phyloP scores from a whole-genome alignment of 805 yeast genomes.

The Metschnikowia cubensis region DNA sequence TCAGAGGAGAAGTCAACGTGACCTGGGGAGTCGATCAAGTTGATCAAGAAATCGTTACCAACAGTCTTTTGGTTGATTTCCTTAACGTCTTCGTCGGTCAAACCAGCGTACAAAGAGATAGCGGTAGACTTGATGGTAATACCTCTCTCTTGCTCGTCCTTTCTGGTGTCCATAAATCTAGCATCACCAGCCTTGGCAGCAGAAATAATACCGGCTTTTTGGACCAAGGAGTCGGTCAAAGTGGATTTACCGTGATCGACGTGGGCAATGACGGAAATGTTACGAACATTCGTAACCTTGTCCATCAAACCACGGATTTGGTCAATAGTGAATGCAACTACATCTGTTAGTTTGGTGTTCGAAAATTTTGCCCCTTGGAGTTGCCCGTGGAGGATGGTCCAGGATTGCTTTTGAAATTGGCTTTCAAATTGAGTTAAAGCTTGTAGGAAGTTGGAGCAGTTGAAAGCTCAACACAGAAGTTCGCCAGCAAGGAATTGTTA shows the following conservation, averaged over 20 bases:
- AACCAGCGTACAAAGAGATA: slow-evolving; percentile 88
- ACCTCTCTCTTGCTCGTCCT: slow-evolving; percentile 99
- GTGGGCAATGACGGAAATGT: slow-evolving; percentile 99
- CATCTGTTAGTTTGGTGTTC: slow-evolving; percentile 24
- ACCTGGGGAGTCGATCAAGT: slow-evolving; percentile 99
- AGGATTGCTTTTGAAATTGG: background rate
- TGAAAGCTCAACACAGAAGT: no score
- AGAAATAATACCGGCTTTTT: slow-evolving; percentile 98
- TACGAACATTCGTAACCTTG: slow-evolving; percentile 99
- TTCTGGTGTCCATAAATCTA: slow-evolving; percentile 99
- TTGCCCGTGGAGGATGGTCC: background rate
- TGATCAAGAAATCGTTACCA: slow-evolving; percentile 93
- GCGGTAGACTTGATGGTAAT: slow-evolving; percentile 99
- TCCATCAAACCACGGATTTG: slow-evolving; percentile 99
- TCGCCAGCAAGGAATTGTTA: slow-evolving; percentile 5
- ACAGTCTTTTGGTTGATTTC: slow-evolving; percentile 88
- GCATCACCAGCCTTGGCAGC: slow-evolving; percentile 99
- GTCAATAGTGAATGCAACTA: slow-evolving; percentile 51
- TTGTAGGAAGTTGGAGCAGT: no score
- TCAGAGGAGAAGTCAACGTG: slow-evolving; percentile 99
- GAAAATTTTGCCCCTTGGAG: background rate
- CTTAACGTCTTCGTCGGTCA: slow-evolving; percentile 79
- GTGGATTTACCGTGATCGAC: slow-evolving; percentile 99
- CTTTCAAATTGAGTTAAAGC: background rate
- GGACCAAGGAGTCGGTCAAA: slow-evolving; percentile 98